Percentiles rank a stretch among this genome's conserved stretches.
Conservation (phyloP, 2,329 filamentous ascomycete species). For the Zalaria sp. region DNA sequence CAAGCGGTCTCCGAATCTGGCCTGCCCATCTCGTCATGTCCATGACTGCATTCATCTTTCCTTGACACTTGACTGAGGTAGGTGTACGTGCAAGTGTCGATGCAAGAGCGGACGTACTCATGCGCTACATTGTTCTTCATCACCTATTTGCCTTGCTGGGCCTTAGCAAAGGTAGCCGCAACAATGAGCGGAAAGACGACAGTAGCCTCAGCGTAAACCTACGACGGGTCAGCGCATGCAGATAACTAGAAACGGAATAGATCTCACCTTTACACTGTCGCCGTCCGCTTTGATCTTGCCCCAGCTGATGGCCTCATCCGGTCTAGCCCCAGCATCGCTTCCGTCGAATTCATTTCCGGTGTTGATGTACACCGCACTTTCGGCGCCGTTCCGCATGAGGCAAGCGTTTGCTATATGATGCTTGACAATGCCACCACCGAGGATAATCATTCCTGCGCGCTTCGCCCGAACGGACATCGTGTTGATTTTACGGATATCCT, state of each 20-base stretch:
- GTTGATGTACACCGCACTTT: conserved; percentile 95
- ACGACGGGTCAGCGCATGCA: conserved; percentile 2
- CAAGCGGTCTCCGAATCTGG: too few relatives aligned
- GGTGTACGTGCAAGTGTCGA: too few relatives aligned
- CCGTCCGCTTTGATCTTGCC: conserved; percentile 90
- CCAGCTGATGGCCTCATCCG: conserved; percentile 96
- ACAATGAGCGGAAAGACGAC: conserved; percentile 54
- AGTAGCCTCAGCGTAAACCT: conserved; percentile 53
- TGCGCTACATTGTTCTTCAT: too few relatives aligned
- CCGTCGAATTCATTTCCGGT: conserved; percentile 96
- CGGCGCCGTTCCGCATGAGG: conserved; percentile 92
- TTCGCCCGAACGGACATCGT: conserved; percentile 79
- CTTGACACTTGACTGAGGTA: too few relatives aligned
- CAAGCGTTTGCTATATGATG: conserved; percentile 98
- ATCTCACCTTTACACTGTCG: conserved; percentile 70
- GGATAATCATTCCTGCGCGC: conserved; percentile 83
- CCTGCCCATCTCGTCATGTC: too few relatives aligned
- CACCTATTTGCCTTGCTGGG: not conserved
- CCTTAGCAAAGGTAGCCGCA: conserved; percentile 48
- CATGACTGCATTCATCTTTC: too few relatives aligned
- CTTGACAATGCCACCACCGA: conserved; percentile 91
- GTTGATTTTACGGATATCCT: conserved; percentile 88
- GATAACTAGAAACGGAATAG: not conserved
- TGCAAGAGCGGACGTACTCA: too few relatives aligned
- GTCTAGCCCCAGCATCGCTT: conserved; percentile 85